Percentiles rank a stretch among this genome's conserved stretches.
Evolutionary conservation across 495 filamentous ascomycete species (phyloP).

Genomic region (Chaetomidium leptoderma): DNA sequence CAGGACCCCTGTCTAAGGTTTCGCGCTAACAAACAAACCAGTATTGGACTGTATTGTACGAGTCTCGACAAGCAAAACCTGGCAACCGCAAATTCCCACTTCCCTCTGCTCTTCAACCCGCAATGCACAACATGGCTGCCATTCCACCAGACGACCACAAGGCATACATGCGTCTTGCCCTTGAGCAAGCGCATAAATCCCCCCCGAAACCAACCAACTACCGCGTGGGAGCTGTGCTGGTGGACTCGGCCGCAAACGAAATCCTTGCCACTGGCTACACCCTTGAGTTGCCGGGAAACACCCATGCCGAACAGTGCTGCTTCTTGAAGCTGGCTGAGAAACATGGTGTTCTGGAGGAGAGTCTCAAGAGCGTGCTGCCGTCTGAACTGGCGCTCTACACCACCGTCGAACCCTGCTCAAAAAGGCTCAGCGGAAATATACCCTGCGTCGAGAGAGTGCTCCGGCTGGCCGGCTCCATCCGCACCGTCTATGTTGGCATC

Average conservation of each 20-base stretch:
- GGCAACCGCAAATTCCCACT: too few relatives aligned
- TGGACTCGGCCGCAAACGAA: constrained; percentile 53
- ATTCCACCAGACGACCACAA: constrained; percentile 50
- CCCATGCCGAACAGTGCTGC: constrained; percentile 91
- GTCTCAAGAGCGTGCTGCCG: constrained; percentile 54
- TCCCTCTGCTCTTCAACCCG: neutral
- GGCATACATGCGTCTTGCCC: constrained; percentile 65
- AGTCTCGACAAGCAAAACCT: too few relatives aligned
- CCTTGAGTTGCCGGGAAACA: constrained; percentile 86
- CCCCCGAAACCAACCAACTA: constrained; percentile 86
- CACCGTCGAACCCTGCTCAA: constrained; percentile 88
- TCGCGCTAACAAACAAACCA: too few relatives aligned
- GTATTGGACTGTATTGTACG: neutral
- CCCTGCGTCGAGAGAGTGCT: constrained; percentile 82
- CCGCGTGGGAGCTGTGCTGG: constrained; percentile 81
- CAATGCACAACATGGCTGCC: constrained; percentile 4
- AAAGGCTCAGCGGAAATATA: constrained; percentile 72
- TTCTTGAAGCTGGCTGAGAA: constrained; percentile 66
- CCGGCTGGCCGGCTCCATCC: constrained; percentile 56
- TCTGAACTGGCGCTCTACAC: constrained; percentile 69
- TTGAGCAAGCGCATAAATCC: constrained; percentile 69
- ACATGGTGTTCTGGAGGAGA: constrained; percentile 49
- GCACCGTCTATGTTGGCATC: constrained; percentile 81
- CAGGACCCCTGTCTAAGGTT: neutral
- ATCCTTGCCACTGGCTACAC: constrained; percentile 86